Percentiles rank a stretch among this genome's conserved stretches.
These are phyloP conservation scores for Hanseniaspora sp. DNA, from an alignment of 1,139 yeast species.

Conservation along the genomic window DNA sequence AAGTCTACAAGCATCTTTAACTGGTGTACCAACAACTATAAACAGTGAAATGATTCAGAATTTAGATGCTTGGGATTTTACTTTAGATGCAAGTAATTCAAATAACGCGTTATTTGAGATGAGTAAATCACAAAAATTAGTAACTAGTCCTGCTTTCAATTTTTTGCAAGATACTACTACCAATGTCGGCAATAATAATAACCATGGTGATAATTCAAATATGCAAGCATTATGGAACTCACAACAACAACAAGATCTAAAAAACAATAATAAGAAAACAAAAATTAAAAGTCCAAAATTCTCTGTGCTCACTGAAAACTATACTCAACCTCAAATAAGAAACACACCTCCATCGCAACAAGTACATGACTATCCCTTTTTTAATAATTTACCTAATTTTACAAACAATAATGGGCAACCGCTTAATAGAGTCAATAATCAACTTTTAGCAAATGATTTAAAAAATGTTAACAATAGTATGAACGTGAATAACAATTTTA, in stretches of 20 bases:
- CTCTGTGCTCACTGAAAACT: no score
- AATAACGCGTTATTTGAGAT: slow-evolving; percentile 11
- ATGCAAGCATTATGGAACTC: background rate
- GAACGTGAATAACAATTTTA: background rate
- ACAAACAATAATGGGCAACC: no score
- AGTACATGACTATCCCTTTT: no score
- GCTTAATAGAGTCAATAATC: no score
- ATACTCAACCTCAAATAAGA: no score
- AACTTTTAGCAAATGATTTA: background rate
- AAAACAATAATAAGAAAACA: no score
- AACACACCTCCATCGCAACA: no score
- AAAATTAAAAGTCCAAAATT: no score
- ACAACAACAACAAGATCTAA: background rate
- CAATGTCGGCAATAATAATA: background rate
- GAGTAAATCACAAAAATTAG: background rate
- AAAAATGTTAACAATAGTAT: background rate
- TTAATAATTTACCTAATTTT: no score
- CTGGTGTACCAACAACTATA: slow-evolving; percentile 18
- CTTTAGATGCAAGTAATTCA: slow-evolving; percentile 6
- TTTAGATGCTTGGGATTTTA: slow-evolving; percentile 9
- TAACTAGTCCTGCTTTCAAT: background rate
- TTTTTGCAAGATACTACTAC: background rate
- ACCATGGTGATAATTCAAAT: background rate
- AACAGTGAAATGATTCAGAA: slow-evolving; percentile 3
- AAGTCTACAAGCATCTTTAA: slow-evolving; percentile 27